Conservation (phyloP, 2,329 filamentous ascomycete genomes). For the Colletotrichum eleusines region DNA sequence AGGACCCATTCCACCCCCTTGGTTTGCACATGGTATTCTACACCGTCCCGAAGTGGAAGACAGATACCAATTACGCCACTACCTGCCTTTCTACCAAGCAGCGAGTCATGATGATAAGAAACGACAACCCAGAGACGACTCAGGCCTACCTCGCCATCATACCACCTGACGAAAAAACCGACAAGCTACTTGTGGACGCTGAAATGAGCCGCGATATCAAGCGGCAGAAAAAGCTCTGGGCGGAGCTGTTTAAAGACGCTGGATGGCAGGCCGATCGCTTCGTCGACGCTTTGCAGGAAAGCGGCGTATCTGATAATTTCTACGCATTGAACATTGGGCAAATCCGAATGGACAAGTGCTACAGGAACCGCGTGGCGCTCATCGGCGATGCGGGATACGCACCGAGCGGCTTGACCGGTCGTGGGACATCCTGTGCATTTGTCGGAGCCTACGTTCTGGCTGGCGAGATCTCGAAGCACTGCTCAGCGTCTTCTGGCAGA, state of each 20-base stretch:
- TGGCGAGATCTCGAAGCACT: slow-evolving; percentile 59
- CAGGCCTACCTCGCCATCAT: slow-evolving; percentile 35
- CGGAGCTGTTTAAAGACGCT: slow-evolving; percentile 45
- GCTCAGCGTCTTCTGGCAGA: slow-evolving; percentile 8
- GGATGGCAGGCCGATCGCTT: slow-evolving; percentile 62
- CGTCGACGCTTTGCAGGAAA: slow-evolving; percentile 45
- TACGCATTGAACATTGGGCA: slow-evolving; percentile 59
- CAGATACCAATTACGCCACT: slow-evolving; percentile 40
- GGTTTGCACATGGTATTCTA: slow-evolving; percentile 50
- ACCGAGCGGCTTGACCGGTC: slow-evolving; percentile 60
- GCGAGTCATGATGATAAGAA: slow-evolving; percentile 23
- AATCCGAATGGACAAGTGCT: slow-evolving; percentile 60
- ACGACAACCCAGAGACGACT: slow-evolving; percentile 37
- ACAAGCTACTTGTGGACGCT: slow-evolving; percentile 12
- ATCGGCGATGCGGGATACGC: slow-evolving; percentile 68
- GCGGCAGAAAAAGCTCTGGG: slow-evolving; percentile 48
- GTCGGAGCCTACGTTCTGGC: slow-evolving; percentile 68
- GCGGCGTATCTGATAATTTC: slow-evolving; percentile 59
- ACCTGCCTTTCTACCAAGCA: slow-evolving; percentile 24
- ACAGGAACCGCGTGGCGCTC: slow-evolving; percentile 60
- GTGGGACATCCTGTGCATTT: slow-evolving; percentile 63
- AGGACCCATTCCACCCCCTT: slow-evolving; percentile 46
- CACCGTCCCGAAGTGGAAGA: slow-evolving; percentile 46
- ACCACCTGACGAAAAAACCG: slow-evolving; percentile 21
- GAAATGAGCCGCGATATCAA: slow-evolving; percentile 33